Evolutionary conservation across 148 eudicot genomes (phyloP).

Genomic region (Nyssa sinensis): DNA sequence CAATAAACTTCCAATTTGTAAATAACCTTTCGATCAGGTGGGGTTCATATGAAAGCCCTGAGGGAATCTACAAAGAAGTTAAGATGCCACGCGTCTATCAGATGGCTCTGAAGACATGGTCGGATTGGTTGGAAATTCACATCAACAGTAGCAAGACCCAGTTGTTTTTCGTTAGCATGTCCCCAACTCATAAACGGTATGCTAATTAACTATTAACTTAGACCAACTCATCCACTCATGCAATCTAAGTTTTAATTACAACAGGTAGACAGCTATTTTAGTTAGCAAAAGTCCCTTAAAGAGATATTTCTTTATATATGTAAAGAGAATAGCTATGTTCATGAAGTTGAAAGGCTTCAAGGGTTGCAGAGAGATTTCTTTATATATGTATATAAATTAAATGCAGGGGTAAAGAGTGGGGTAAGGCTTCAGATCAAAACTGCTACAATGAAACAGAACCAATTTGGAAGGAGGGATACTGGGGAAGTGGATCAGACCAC

Average conservation of each 20-base stretch:
- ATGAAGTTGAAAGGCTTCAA: not conserved
- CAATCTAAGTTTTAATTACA: no score
- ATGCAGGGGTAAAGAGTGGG: conserved; percentile 13
- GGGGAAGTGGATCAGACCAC: conserved; percentile 9
- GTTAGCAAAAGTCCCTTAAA: no score
- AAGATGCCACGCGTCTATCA: conserved; percentile 17
- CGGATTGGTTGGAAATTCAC: conserved; percentile 30
- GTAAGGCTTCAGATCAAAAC: not conserved
- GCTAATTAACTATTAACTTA: not conserved
- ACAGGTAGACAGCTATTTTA: no score
- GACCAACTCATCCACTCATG: no score
- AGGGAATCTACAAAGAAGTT: conserved; percentile 19
- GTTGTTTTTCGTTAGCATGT: conserved; percentile 24
- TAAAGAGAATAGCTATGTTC: no score
- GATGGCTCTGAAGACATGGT: conserved; percentile 27
- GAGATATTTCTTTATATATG: no score
- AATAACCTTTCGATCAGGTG: no score
- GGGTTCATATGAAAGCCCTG: conserved; percentile 27
- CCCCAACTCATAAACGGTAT: conserved; percentile 25
- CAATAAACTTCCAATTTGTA: no score
- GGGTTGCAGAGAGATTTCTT: no score
- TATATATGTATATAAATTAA: not conserved
- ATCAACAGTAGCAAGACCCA: conserved; percentile 18
- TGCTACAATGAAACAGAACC: conserved; percentile 13
- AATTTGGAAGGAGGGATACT: not conserved